These are phyloP conservation scores for Paratinospora sagittata DNA, from an alignment of 164 flowering plant genomes.

Conservation along the genomic window DNA sequence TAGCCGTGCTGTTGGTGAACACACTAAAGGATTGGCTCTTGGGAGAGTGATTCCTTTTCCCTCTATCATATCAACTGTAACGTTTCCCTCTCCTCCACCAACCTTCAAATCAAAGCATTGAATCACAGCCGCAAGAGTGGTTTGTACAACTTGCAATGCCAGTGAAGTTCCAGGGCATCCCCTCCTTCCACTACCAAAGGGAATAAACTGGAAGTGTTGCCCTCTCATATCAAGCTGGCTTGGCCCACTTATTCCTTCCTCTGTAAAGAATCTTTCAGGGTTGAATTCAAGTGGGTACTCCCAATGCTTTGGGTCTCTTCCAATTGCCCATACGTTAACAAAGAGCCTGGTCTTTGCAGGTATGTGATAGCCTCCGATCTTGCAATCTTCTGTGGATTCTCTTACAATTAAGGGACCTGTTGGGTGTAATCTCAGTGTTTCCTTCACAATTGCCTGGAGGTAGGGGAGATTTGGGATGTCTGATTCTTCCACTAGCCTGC, in stretches of 20 bases:
- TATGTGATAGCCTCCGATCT: constrained; percentile 35
- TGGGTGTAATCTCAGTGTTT: constrained; percentile 53
- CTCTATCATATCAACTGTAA: constrained; percentile 32
- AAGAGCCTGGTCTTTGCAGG: constrained; percentile 36
- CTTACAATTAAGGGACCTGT: constrained; percentile 38
- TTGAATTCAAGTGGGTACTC: constrained; percentile 40
- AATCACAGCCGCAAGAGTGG: constrained; percentile 32
- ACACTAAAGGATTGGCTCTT: constrained; percentile 28
- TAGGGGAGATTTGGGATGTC: constrained; percentile 37
- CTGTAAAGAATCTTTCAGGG: constrained; percentile 51
- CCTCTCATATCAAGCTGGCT: constrained; percentile 26
- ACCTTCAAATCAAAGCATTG: constrained; percentile 56
- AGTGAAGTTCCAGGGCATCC: constrained; percentile 42
- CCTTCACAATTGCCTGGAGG: constrained; percentile 46
- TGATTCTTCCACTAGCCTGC: constrained; percentile 35
- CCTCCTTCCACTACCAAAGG: constrained; percentile 54
- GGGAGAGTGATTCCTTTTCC: constrained; percentile 32
- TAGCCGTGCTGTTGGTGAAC: constrained; percentile 13
- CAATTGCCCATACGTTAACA: constrained; percentile 52
- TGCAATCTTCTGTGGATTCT: constrained; percentile 30
- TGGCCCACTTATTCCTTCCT: constrained; percentile 13
- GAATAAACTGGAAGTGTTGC: constrained; percentile 39
- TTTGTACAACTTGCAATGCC: constrained; percentile 30
- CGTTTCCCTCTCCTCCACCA: constrained; percentile 10
- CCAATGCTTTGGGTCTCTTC: constrained; percentile 54